A percentile compares a stretch with the other conserved stretches of the same genome.
These are phyloP conservation scores for Scytalidium lignicola DNA, from an alignment of 2,329 filamentous ascomycete species.

Conservation along the genomic window DNA sequence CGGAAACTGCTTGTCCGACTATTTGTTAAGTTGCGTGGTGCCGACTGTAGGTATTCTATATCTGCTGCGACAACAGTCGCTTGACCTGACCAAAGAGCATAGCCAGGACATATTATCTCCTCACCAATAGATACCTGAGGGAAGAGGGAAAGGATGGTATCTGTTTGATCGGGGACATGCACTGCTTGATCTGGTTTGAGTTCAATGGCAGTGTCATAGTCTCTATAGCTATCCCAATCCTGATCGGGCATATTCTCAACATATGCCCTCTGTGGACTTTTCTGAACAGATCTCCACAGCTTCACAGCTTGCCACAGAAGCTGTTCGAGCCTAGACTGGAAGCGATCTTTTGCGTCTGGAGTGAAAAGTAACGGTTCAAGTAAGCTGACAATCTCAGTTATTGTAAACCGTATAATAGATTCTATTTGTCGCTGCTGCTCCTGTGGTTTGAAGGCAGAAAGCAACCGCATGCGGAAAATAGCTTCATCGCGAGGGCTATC, in stretches of 20 bases:
- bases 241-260: conserved; percentile 2
- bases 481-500: conserved; percentile 4
- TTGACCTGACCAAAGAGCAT: conserved; percentile 7
- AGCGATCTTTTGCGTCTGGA: not conserved
- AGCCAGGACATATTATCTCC: conserved; percentile 4
- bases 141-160: conserved; percentile 1
- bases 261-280: not conserved
- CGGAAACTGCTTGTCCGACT: conserved; percentile 1
- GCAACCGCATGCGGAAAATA: conserved; percentile 3
- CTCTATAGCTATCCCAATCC: conserved; percentile 1
- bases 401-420: not conserved
- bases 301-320: conserved; percentile 3
- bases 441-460: conserved; percentile 3
- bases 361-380: conserved; percentile 4
- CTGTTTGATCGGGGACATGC: not conserved
- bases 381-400: conserved; percentile 1
- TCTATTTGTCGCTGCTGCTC: not conserved
- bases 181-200: not conserved
- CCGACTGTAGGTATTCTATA: conserved; percentile 5
- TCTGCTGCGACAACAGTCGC: conserved; percentile 6
- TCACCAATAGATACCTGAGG: conserved; percentile 5
- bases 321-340: conserved; percentile 3
- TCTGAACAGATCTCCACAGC: conserved; percentile 4
- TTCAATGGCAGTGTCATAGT: conserved; percentile 1
- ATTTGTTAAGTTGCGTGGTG: conserved; percentile 3